Evolutionary conservation across 192 early-diverging fungal genomes (phyloP), one percentile per base, ranked within the genome.

Genomic region (Coemansia sp.): DNA sequence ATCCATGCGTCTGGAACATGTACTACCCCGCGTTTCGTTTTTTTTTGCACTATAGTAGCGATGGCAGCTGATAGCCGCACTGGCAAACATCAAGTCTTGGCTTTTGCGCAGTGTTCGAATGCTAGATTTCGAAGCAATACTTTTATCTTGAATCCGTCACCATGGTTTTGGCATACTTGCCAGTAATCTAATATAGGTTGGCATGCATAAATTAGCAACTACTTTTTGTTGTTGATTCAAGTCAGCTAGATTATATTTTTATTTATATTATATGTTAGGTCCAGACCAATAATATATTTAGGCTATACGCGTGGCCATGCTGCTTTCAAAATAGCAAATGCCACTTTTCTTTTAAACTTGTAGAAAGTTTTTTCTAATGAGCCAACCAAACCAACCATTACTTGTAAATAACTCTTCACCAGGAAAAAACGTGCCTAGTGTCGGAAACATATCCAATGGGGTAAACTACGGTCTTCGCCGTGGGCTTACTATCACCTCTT

Each of bases 401-500:
- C 0, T 44, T 44, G 4, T 44, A n/a, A n/a, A n/a, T n/a, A 44
- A 3, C 15, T 0, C 40, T 44, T 12, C 40, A 2, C 15, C 40
- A 34, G 40, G 40, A n/a, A 18, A 18, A n/a, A 7, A 20, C 3
- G 17, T 18, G 47, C 47, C 47, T 48, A 48, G 17, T 18, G 47
- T 48, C 8, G 47, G 47, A 8, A 48, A 48, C n/a, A 18, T 48
- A n/a, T 18, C 47, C 18, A 18, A n/a, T 18, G 15, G 17, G n/a
- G 18, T 24, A 31, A n/a, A 57, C 10, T 14, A 42, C 10, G 17
- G 11, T 9, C 21, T 60, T n/a, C 48, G 42, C 17, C 51, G 50
- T 10, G 62, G 58, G 0, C 40, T 81, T 15, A 63, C 73, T 5
- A 23, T 58, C 15, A 54, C 58, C 18, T 21, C 64, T 17, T 42